phyloP scores from a whole-genome alignment of 805 yeast species.

The Suhomyces sp. region DNA sequence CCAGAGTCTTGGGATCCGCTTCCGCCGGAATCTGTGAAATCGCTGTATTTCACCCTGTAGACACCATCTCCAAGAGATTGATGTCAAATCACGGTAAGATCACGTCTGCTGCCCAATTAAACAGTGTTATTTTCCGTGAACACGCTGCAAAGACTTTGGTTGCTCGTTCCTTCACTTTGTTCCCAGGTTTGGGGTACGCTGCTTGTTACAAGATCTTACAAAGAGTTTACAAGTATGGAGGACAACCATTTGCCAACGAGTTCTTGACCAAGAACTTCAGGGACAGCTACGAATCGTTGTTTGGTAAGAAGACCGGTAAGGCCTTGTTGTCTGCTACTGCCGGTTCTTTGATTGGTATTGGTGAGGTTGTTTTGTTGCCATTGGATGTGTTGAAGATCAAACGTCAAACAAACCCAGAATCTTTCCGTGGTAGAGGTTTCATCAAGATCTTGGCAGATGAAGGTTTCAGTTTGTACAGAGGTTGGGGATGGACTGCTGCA shows the following conservation, averaged over 20 bases:
- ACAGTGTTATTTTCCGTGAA: conserved; percentile 82
- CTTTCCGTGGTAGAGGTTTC: conserved; percentile 98
- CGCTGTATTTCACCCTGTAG: conserved; percentile 97
- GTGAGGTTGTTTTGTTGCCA: conserved; percentile 94
- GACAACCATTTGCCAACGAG: conserved; percentile 98
- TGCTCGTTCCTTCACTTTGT: conserved; percentile 74
- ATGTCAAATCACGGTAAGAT: conserved; percentile 80
- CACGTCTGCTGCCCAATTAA: conserved; percentile 62
- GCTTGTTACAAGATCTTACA: conserved; percentile 95
- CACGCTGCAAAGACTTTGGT: conserved; percentile 71
- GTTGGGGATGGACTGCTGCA: conserved; percentile 99
- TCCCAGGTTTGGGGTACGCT: conserved; percentile 98
- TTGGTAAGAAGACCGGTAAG: conserved; percentile 94
- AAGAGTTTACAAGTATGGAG: conserved; percentile 98
- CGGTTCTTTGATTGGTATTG: conserved; percentile 95
- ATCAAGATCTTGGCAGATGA: conserved; percentile 82
- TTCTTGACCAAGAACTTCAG: conserved; percentile 75
- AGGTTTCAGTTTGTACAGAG: conserved; percentile 91
- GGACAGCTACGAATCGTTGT: conserved; percentile 64
- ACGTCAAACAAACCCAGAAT: conserved; percentile 99
- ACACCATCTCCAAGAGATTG: conserved; percentile 93
- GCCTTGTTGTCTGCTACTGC: conserved; percentile 97
- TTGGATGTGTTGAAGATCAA: conserved; percentile 95
- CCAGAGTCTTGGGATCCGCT: conserved; percentile 96
- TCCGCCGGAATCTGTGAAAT: conserved; percentile 97